Percentiles rank a stretch among this genome's conserved stretches.
phyloP scores from a whole-genome alignment of 2,329 filamentous ascomycete genomes.

The Thielaviopsis euricoi region DNA sequence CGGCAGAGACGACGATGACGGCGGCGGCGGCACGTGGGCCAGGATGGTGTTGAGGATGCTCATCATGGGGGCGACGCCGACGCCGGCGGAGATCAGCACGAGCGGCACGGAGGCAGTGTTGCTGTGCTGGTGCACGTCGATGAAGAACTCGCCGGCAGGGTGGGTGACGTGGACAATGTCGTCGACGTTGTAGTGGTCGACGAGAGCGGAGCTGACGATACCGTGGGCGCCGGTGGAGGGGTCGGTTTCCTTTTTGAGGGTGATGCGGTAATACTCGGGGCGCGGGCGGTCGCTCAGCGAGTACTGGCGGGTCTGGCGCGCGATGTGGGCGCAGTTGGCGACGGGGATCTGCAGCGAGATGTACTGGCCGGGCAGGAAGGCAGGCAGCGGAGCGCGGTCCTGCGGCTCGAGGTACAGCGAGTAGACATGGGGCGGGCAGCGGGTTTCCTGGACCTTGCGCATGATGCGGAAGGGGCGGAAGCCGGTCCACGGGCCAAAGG shows the following conservation, averaged over 20 bases:
- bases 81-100: slow-evolving; percentile 50
- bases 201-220: slow-evolving; percentile 36
- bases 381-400: slow-evolving; percentile 39
- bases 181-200: slow-evolving; percentile 30
- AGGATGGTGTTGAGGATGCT: slow-evolving; percentile 44
- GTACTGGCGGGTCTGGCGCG: slow-evolving; percentile 59
- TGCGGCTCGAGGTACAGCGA: slow-evolving; percentile 55
- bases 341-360: slow-evolving; percentile 48
- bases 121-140: slow-evolving; percentile 28
- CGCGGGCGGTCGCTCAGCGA: slow-evolving; percentile 44
- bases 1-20: background rate
- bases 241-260: slow-evolving; percentile 49
- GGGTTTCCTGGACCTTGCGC: slow-evolving; percentile 39
- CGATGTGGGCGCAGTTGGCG: slow-evolving; percentile 26
- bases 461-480: slow-evolving; percentile 40
- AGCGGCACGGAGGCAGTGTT: slow-evolving; percentile 32
- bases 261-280: slow-evolving; percentile 51
- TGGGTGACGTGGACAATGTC: slow-evolving; percentile 38
- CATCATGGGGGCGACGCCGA: slow-evolving; percentile 50
- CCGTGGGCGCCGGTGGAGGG: slow-evolving; percentile 23
- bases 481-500: slow-evolving; percentile 23
- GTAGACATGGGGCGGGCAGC: slow-evolving; percentile 34
- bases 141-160: slow-evolving; percentile 45
- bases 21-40: background rate
- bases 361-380: slow-evolving; percentile 57